Evolutionary conservation across 2,329 filamentous ascomycete genomes (phyloP).

Genomic region (Seiridium unicorne): DNA sequence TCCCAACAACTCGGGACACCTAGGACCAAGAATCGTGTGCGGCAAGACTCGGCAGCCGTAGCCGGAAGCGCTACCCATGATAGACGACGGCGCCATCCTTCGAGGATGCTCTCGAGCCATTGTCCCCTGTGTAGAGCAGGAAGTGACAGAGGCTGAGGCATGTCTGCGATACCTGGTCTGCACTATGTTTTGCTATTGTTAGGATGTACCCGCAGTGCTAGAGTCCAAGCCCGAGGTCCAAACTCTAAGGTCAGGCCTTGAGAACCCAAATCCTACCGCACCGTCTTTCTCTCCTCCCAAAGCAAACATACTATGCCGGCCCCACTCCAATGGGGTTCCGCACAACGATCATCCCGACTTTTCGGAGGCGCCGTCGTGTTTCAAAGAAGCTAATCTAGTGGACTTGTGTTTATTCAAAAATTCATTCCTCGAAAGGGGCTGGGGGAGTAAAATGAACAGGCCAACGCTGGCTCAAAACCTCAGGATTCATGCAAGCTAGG

Average conservation of each 20-base stretch:
- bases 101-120: no score
- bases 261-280: neutral
- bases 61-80: no score
- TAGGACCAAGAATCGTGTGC: no score
- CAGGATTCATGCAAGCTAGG: neutral
- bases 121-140: no score
- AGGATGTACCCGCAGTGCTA: neutral
- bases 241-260: neutral
- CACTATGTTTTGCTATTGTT: neutral
- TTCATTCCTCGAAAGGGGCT: neutral
- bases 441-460: no score
- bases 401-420: neutral
- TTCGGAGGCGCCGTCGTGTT: neutral
- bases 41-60: no score
- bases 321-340: neutral
- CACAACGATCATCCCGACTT: neutral
- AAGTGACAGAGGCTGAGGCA: no score
- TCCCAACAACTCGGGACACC: no score
- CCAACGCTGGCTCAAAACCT: no score
- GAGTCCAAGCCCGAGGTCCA: neutral
- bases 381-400: neutral
- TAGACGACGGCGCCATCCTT: no score
- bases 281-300: neutral
- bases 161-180: no score
- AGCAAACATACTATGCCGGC: neutral